phyloP scores from a whole-genome alignment of 306 rosid genomes.

The Medicago lupulina region DNA sequence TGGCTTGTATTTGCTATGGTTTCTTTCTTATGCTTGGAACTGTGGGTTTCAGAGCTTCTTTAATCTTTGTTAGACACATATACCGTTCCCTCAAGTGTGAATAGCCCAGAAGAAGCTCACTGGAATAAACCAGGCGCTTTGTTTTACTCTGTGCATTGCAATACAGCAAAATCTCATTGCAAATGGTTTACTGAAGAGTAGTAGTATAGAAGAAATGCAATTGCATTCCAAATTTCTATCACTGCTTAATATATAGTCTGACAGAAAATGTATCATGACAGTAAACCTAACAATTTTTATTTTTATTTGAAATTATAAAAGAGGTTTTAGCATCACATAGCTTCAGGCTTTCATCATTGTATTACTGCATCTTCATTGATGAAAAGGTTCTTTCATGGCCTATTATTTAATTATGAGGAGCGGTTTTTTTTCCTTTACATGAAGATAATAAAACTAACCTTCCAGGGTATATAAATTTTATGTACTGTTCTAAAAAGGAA shows the following conservation, averaged over 20 bases:
- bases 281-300: not conserved
- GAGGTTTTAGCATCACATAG: slow-evolving; percentile 22
- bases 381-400: not conserved
- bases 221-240: not conserved
- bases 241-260: slow-evolving; percentile 8
- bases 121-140: slow-evolving; percentile 17
- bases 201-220: not conserved
- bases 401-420: not conserved
- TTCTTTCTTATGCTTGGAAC: slow-evolving; percentile 68
- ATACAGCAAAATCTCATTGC: slow-evolving; percentile 25
- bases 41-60: slow-evolving; percentile 55
- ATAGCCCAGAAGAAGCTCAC: slow-evolving; percentile 40
- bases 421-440: not conserved
- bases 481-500: not conserved
- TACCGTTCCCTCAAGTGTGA: slow-evolving; percentile 58
- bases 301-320: slow-evolving; percentile 28
- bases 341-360: slow-evolving; percentile 2
- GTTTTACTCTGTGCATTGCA: slow-evolving; percentile 18
- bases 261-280: slow-evolving; percentile 22
- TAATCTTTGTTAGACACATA: slow-evolving; percentile 54
- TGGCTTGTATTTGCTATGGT: slow-evolving; percentile 68
- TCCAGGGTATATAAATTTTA: not conserved
- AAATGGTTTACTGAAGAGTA: slow-evolving; percentile 19
- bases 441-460: not conserved
- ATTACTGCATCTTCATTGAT: not conserved